Evolutionary conservation across 1,139 yeast species (phyloP), one percentile per base, ranked within the genome.

Genomic region (Arxiozyma heterogenica): DNA sequence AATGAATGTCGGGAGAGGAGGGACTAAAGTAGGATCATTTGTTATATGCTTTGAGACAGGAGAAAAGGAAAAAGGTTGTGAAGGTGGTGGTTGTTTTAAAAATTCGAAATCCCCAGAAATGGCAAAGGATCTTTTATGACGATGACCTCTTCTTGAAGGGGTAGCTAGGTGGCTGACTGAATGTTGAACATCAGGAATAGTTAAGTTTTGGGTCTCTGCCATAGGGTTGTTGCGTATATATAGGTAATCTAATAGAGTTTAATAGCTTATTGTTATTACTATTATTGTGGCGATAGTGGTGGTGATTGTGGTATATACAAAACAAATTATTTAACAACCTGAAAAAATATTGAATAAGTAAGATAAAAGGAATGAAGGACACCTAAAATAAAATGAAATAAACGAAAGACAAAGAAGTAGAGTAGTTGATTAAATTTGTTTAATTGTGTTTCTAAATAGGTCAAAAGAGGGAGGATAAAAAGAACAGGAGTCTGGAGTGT

Each of bases 31-130:
- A 15, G 39, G 39, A 12, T 15, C 39, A 12, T 34, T 34, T 34
- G 39, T 34, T 34, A 34, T 34, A 34, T 34, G 17, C 12, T 12
- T 12, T 34, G 39, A 30, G 11, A 15, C 2, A 34, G 50, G 15
- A 8, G 8, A 34, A n/a, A 3, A 34, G 50, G 39, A 34, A 12
- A n/a, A 15, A 34, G 50, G 20, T 27, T 27, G 30, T 4, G 55
- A 46, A 11, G 52, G 22, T 45, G 54, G 51, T 3, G 53, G 54
- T 43, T 51, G 56, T 49, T 57, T 59, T 25, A 61, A 53, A 49
- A 65, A 65, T 61, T 84, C 90, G 64, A 84, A 83, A 64, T 84
- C 90, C 0, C 89, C 89, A 2, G 87, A 82, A 17, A 84, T 81
- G 0, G 89, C 89, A 27, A 86, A 85, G 0, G 89, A 83, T 50